phyloP scores from a whole-genome alignment of 306 rosid genomes.

The Geum urbanum region DNA sequence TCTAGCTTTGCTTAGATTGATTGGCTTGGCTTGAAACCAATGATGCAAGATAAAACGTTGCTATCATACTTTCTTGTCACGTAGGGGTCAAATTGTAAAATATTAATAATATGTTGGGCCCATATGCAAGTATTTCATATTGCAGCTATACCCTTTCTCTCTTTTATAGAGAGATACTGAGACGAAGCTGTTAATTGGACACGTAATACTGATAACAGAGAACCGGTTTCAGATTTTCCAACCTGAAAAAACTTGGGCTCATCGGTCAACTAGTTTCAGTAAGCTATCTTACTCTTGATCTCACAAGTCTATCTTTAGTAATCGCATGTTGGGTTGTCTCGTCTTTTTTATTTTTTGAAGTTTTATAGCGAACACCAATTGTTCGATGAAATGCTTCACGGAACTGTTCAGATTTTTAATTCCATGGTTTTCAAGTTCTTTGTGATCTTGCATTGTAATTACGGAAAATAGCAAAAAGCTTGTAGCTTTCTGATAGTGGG shows the following conservation, averaged over 20 bases:
- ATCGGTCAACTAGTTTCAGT: background rate
- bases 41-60: too few species aligned
- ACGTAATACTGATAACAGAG: background rate
- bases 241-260: background rate
- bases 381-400: constrained; percentile 17
- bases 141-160: background rate
- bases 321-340: background rate
- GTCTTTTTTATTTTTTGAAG: background rate
- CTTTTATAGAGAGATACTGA: too few species aligned
- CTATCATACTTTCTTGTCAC: background rate
- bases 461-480: background rate
- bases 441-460: background rate
- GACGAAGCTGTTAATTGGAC: background rate
- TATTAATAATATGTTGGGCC: too few species aligned
- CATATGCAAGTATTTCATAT: too few species aligned
- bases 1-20: too few species aligned
- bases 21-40: too few species aligned
- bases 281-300: background rate
- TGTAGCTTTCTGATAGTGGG: background rate
- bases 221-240: background rate
- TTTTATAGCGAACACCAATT: background rate
- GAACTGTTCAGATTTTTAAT: background rate
- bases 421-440: background rate
- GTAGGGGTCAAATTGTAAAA: too few species aligned
- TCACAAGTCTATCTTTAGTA: background rate